phyloP scores from a whole-genome alignment of 2,329 filamentous ascomycete species.

The Trichoderma hamatum region DNA sequence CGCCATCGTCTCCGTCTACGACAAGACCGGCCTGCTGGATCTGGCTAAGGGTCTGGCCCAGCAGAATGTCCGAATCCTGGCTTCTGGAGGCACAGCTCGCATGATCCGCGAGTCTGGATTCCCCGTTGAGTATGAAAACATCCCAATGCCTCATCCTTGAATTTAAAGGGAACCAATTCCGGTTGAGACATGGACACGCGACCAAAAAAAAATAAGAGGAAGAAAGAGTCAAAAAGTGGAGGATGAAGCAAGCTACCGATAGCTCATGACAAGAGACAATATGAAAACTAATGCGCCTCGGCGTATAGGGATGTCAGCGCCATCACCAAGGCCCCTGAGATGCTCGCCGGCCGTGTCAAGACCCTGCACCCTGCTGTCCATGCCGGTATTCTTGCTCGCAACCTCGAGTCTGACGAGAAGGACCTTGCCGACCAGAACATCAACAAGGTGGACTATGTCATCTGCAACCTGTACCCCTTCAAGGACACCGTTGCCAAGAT shows the following conservation, averaged over 20 bases:
- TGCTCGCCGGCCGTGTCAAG: slow-evolving; percentile 85
- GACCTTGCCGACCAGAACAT: slow-evolving; percentile 95
- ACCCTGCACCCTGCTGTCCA: slow-evolving; percentile 94
- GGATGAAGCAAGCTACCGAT: not conserved
- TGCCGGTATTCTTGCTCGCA: slow-evolving; percentile 87
- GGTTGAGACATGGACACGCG: slow-evolving; percentile 10
- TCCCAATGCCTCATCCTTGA: slow-evolving; percentile 5
- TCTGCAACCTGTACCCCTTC: slow-evolving; percentile 99
- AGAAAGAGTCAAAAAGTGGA: not conserved
- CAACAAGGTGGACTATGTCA: slow-evolving; percentile 90
- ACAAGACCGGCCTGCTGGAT: slow-evolving; percentile 95
- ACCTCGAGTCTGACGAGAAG: slow-evolving; percentile 94
- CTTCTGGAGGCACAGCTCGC: slow-evolving; percentile 91
- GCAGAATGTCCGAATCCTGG: slow-evolving; percentile 88
- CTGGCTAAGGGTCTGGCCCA: slow-evolving; percentile 87
- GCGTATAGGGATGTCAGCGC: slow-evolving; percentile 82
- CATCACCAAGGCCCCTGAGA: slow-evolving; percentile 96
- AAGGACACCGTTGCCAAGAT: slow-evolving; percentile 97
- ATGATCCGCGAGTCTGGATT: slow-evolving; percentile 97
- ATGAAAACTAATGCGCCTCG: slow-evolving; percentile 24
- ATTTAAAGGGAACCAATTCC: not conserved
- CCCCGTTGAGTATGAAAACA: slow-evolving; percentile 75
- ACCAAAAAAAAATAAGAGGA: not conserved
- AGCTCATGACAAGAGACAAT: slow-evolving; percentile 6
- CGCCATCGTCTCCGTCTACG: slow-evolving; percentile 96